Evolutionary conservation across 1,139 yeast species (phyloP).

Genomic region (Sugiyamaella pinicola): DNA sequence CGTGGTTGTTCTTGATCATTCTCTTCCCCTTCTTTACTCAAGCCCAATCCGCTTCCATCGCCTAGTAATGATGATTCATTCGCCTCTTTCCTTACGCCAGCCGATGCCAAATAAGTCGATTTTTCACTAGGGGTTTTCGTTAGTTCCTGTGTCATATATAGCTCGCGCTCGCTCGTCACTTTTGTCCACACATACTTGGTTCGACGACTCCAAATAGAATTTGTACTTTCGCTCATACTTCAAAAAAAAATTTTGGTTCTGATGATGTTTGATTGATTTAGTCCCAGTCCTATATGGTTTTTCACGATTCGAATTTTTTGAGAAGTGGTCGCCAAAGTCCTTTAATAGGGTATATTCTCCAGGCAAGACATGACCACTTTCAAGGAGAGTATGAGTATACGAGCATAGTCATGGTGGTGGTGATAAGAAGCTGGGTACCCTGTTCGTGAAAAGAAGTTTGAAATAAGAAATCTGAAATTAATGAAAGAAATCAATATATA

Average conservation of each 20-base stretch:
- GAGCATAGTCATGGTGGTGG: no score
- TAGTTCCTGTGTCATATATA: not conserved
- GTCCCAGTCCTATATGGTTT: not conserved
- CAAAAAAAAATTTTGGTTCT: not conserved
- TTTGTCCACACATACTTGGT: constrained; percentile 27
- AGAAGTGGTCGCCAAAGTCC: not conserved
- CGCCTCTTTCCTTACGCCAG: constrained; percentile 26
- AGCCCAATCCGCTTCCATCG: not conserved
- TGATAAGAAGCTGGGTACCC: no score
- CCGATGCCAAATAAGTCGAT: constrained; percentile 34
- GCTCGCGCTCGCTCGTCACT: no score
- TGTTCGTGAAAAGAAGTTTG: no score
- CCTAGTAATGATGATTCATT: not conserved
- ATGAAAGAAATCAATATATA: no score
- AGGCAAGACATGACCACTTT: no score
- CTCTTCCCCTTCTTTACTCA: constrained; percentile 12
- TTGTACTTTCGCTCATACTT: constrained; percentile 14
- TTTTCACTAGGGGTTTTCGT: constrained; percentile 28
- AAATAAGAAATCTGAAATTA: no score
- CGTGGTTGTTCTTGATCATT: not conserved
- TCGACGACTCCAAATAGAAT: constrained; percentile 36
- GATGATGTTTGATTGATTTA: not conserved
- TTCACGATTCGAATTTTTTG: not conserved
- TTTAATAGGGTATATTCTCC: not conserved
- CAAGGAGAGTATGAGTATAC: no score